Evolutionary conservation across 371 early-diverging fungal genomes (phyloP).

Genomic region (Rhizopus stolonifer): DNA sequence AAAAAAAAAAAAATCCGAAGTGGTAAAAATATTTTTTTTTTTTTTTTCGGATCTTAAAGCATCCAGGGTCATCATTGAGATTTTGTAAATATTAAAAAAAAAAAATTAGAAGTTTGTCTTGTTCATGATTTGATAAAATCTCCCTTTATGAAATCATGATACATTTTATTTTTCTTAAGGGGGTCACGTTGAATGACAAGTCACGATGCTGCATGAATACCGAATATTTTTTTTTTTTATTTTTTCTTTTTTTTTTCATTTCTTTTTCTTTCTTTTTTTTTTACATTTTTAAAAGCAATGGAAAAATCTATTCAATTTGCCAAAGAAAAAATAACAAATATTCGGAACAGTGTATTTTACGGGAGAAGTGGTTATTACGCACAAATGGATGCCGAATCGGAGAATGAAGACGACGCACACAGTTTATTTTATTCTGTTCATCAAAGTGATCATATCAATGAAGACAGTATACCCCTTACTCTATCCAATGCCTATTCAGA

Average conservation of each 20-base stretch:
- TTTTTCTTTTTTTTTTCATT: too few relatives aligned
- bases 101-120: too few relatives aligned
- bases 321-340: conserved; percentile 21
- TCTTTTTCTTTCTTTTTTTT: conserved; percentile 2
- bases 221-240: conserved; percentile 1
- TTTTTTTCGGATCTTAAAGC: too few relatives aligned
- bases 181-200: conserved; percentile 5
- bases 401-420: conserved; percentile 40
- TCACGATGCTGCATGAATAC: conserved; percentile 14
- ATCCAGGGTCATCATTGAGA: too few relatives aligned
- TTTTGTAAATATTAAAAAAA: too few relatives aligned
- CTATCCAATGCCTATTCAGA: conserved; percentile 46
- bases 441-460: conserved; percentile 26
- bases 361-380: conserved; percentile 35
- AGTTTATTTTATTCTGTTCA: conserved; percentile 46
- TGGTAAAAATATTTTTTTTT: too few relatives aligned
- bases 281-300: conserved; percentile 14
- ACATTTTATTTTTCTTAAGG: too few relatives aligned
- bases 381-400: conserved; percentile 45
- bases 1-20: too few relatives aligned
- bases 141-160: too few relatives aligned
- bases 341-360: conserved; percentile 30
- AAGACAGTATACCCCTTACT: conserved; percentile 47
- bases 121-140: too few relatives aligned
- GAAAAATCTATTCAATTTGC: conserved; percentile 32